Base-by-base conservation (phyloP, 176 grass and related monocot genomes). In the Hsuehochloa calcarea region DNA sequence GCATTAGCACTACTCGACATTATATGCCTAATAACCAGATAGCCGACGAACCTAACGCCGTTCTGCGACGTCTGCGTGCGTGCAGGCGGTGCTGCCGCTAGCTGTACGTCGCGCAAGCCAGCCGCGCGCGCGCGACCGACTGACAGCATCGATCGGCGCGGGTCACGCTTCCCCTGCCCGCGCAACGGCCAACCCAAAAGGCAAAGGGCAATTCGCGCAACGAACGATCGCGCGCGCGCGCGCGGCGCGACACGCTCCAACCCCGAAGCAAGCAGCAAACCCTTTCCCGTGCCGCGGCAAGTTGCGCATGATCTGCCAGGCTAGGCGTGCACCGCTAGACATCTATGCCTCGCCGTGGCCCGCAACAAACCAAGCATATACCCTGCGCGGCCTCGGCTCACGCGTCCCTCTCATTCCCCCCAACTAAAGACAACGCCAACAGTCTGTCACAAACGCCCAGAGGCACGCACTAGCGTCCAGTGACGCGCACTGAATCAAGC, bases 381-480 rank as follows among this genome's bases (percentile, higher is more conserved):
- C 22, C 45, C 25, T 72, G 7, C 25, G 6, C 31, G 31, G 2
- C 25, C 70, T 51, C 25, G 16, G 58, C 5, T 19, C 15, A 55
- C 59, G 51, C 23, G 51, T 49, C 43, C 31, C 58, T 41, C 34
- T 44, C 73, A 68, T 67, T 22, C 63, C 20, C 14, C 62, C 81
- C 22, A 13, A 43, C 68, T 46, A 63, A 52, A 66, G 79, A 66
- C 88, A 84, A 75, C 49, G 3, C 47, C 69, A 74, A 68, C 84
- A 87, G 50, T 83, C 84, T 90, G 85, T 75, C 84, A 83, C 78
- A 1, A 69, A 82, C 71, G 68, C 19, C 65, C 74, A 58, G 35
- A 23, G 52, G 5, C 51, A 34, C 27, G 77, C 77, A 7, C 44
- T 37, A 52, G n/a, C 27, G 46, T 55, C 78, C 54, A 19, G 13